Conservation (phyloP, 306 rosid genomes). For the Psophocarpus tetragonolobus region DNA sequence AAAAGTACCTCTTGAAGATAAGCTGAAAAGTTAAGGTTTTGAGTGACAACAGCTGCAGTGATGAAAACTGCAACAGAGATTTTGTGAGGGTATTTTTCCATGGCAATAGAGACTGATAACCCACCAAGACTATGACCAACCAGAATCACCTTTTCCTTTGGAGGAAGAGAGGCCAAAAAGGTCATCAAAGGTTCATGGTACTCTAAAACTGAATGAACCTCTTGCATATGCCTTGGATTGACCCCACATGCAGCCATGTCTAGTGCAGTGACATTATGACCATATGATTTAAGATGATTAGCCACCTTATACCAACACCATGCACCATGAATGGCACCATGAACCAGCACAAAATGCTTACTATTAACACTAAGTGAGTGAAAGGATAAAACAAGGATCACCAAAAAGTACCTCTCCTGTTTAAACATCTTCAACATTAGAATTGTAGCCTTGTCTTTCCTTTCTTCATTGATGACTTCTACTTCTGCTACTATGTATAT, state of each 20-base stretch:
- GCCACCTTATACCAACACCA: conserved; percentile 61
- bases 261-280: conserved; percentile 43
- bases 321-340: no score
- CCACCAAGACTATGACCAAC: conserved; percentile 23
- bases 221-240: conserved; percentile 32
- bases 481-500: no score
- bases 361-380: no score
- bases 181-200: conserved; percentile 6
- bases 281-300: conserved; percentile 24
- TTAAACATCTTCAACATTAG: background rate
- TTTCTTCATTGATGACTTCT: background rate
- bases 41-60: background rate
- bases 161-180: background rate
- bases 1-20: background rate
- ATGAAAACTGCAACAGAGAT: conserved; percentile 9
- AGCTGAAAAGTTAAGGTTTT: background rate
- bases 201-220: conserved; percentile 27
- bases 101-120: background rate
- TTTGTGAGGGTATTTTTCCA: background rate
- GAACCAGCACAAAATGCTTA: conserved; percentile 50
- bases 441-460: background rate
- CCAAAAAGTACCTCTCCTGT: background rate
- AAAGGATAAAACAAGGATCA: background rate
- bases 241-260: conserved; percentile 50
- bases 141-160: background rate